Percentiles rank a stretch among this genome's conserved stretches.
Conservation (phyloP, 129 eudicot species). For the Artemisia annua region DNA sequence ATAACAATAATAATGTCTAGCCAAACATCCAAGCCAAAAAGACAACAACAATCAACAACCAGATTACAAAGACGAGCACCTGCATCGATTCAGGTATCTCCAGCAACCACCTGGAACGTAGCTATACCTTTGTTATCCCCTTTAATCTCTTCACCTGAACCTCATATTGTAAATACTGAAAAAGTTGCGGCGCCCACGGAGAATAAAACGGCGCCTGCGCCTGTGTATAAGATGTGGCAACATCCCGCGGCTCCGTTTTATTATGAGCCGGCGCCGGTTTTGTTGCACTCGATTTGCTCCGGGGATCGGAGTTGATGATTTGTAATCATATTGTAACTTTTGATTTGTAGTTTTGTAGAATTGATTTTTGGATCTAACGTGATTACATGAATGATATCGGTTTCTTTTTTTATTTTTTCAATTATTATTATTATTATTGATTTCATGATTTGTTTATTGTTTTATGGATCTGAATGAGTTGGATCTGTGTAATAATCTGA, state of each 20-base stretch:
- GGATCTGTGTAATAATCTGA: too few species aligned
- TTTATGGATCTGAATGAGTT: too few species aligned
- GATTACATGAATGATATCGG: constrained; percentile 21
- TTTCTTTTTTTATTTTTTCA: neutral
- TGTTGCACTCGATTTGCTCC: constrained; percentile 51
- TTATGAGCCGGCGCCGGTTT: constrained; percentile 66
- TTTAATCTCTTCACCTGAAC: constrained; percentile 52
- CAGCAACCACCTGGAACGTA: constrained; percentile 63
- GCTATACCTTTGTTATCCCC: constrained; percentile 87
- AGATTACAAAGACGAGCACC: constrained; percentile 81
- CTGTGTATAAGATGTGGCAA: constrained; percentile 75
- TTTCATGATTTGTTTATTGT: too few species aligned
- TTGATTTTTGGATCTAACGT: constrained; percentile 34
- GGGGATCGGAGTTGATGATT: constrained; percentile 38
- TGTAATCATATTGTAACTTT: constrained; percentile 22
- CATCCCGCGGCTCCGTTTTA: constrained; percentile 91
- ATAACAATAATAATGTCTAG: too few species aligned
- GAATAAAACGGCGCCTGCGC: constrained; percentile 33
- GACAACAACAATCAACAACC: constrained; percentile 34
- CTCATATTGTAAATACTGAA: constrained; percentile 17
- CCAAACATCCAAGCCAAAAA: constrained; percentile 27
- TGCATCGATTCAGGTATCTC: constrained; percentile 70
- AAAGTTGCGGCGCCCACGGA: constrained; percentile 37
- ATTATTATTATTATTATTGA: too few species aligned
- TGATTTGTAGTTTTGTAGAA: constrained; percentile 22